These are phyloP conservation scores for Mycocentrospora acerina DNA, from an alignment of 2,329 filamentous ascomycete species.

Conservation along the genomic window DNA sequence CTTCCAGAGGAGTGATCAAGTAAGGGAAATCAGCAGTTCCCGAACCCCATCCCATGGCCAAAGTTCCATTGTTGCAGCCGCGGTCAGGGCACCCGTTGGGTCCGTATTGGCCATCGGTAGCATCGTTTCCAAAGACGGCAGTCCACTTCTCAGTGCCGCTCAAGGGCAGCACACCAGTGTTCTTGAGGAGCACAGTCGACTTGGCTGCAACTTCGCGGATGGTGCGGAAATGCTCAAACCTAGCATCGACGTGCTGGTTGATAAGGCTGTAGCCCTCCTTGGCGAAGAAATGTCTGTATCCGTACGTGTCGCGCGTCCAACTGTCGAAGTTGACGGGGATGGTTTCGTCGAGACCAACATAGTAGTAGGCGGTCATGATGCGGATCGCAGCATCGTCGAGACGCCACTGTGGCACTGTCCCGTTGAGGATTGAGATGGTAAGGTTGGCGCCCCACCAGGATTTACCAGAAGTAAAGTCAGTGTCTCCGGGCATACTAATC, in stretches of 20 bases:
- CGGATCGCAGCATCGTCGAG: constrained; percentile 90
- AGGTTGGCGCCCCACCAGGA: constrained; percentile 86
- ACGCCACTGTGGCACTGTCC: constrained; percentile 82
- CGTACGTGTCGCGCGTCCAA: constrained; percentile 78
- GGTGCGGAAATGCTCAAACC: constrained; percentile 66
- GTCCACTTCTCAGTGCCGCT: constrained; percentile 49
- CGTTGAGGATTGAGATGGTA: constrained; percentile 84
- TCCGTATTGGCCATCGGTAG: constrained; percentile 47
- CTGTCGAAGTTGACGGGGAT: constrained; percentile 79
- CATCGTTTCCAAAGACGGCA: constrained; percentile 54
- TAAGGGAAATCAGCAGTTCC: constrained; percentile 61
- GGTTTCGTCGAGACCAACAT: constrained; percentile 56
- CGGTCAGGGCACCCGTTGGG: constrained; percentile 51
- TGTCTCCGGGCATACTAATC: constrained; percentile 71
- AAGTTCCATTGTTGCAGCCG: constrained; percentile 49
- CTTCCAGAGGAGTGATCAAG: constrained; percentile 65
- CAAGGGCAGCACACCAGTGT: constrained; percentile 48
- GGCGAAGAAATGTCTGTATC: constrained; percentile 65
- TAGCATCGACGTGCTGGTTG: constrained; percentile 83
- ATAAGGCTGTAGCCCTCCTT: constrained; percentile 65
- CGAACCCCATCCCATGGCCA: constrained; percentile 52
- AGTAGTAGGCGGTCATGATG: constrained; percentile 69
- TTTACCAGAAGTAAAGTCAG: constrained; percentile 68
- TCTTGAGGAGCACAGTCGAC: constrained; percentile 84
- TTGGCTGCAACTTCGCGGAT: constrained; percentile 78